Conservation (phyloP, 768 basidiomycete genomes). For the Rhodotorula kratochvilovae region DNA sequence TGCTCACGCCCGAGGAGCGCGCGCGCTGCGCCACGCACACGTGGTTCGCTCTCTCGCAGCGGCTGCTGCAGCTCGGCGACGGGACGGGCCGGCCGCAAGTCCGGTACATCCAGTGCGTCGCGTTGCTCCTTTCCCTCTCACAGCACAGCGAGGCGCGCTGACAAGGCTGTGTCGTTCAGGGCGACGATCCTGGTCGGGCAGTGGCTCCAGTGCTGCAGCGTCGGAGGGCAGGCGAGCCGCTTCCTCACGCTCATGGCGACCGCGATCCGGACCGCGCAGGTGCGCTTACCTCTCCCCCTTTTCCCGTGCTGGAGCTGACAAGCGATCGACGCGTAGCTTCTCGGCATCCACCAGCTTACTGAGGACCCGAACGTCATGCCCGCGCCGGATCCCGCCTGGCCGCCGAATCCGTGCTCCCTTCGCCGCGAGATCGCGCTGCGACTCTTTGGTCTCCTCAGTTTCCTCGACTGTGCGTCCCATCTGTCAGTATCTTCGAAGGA, state of each 20-base stretch:
- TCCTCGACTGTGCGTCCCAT: conserved; percentile 8
- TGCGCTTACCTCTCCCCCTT: background rate
- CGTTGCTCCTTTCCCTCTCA: background rate
- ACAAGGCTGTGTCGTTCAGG: background rate
- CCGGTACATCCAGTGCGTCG: conserved; percentile 21
- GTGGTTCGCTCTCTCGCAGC: conserved; percentile 19
- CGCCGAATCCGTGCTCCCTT: conserved; percentile 11
- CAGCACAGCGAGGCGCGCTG: too few species aligned
- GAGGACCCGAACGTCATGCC: conserved; percentile 28
- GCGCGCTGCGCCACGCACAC: conserved; percentile 4
- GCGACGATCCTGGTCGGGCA: conserved; percentile 4
- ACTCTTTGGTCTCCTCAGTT: conserved; percentile 17
- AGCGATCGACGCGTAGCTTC: background rate
- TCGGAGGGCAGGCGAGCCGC: conserved; percentile 13
- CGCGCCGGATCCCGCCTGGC: conserved; percentile 29
- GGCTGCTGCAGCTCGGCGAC: conserved; percentile 24
- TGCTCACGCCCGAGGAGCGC: conserved; percentile 2
- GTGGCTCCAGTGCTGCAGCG: conserved; percentile 19
- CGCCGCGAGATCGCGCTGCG: conserved; percentile 18
- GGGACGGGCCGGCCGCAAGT: conserved; percentile 6
- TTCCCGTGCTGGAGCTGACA: background rate
- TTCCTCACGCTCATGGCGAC: conserved; percentile 18
- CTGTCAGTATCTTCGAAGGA: background rate
- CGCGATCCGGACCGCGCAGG: conserved; percentile 15
- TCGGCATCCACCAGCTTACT: conserved; percentile 32